These are phyloP conservation scores for Solanum chilense DNA, from an alignment of 257 asterid species.

Conservation along the genomic window DNA sequence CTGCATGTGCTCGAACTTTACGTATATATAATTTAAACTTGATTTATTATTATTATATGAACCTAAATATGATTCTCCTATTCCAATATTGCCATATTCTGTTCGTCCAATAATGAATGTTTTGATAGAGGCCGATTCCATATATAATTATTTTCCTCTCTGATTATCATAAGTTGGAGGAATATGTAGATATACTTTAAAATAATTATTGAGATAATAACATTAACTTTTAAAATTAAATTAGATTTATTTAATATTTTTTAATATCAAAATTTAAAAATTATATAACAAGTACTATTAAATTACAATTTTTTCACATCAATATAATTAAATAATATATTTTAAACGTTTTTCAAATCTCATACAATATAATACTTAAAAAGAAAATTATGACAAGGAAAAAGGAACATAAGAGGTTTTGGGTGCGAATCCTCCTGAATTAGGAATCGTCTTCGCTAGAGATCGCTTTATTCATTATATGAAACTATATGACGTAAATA, in stretches of 20 bases:
- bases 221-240: no score
- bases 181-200: neutral
- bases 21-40: neutral
- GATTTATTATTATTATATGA: neutral
- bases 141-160: neutral
- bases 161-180: neutral
- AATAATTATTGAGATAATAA: no score
- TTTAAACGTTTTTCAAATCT: no score
- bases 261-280: no score
- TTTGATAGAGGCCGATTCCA: neutral
- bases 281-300: neutral
- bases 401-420: neutral
- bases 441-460: neutral
- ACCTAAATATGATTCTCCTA: neutral
- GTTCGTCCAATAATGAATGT: neutral
- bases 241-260: no score
- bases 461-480: rapidly evolving
- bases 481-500: rapidly evolving
- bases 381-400: neutral
- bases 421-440: rapidly evolving
- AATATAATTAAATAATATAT: no score
- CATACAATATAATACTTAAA: neutral
- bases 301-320: no score
- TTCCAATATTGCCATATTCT: neutral
- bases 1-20: neutral